phyloP scores from a whole-genome alignment of 202 grass and related monocot genomes.

The Digitaria exilis region DNA sequence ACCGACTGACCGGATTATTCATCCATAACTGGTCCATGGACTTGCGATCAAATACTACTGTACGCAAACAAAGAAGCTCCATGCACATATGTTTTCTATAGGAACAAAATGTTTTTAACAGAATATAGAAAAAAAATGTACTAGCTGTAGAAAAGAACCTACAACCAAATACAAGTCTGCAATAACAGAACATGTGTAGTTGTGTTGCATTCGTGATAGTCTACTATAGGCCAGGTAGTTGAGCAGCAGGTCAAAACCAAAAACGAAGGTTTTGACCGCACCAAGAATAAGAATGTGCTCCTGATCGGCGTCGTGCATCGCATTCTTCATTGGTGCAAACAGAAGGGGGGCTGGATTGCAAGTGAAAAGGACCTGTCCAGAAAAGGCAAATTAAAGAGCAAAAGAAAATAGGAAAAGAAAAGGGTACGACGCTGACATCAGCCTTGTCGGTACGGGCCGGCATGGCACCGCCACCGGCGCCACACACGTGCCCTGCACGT shows the following conservation, averaged over 20 bases:
- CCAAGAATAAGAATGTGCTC: background rate
- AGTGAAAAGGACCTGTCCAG: constrained; percentile 34
- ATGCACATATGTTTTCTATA: too few relatives aligned
- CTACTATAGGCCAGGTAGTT: too few relatives aligned
- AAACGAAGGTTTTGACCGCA: background rate
- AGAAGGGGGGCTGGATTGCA: background rate
- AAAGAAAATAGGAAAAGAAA: constrained; percentile 7
- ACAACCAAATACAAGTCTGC: too few relatives aligned
- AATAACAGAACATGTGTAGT: too few relatives aligned
- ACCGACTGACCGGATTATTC: too few relatives aligned
- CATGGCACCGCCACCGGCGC: constrained; percentile 17
- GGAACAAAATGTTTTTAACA: too few relatives aligned
- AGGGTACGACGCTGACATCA: constrained; percentile 40
- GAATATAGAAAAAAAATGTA: too few relatives aligned
- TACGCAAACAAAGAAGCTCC: too few relatives aligned
- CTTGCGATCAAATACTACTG: too few relatives aligned
- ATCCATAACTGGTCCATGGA: too few relatives aligned
- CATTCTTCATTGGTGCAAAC: background rate
- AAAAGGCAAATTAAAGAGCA: background rate
- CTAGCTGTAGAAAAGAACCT: too few relatives aligned
- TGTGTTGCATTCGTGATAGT: too few relatives aligned
- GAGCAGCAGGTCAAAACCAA: background rate
- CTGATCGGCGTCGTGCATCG: background rate
- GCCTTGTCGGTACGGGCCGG: background rate
- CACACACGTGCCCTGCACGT: constrained; percentile 52